Evolutionary conservation across 176 grass and related monocot genomes (phyloP), one percentile per base, ranked within the genome.

Genomic region (Tuctoria greenei): DNA sequence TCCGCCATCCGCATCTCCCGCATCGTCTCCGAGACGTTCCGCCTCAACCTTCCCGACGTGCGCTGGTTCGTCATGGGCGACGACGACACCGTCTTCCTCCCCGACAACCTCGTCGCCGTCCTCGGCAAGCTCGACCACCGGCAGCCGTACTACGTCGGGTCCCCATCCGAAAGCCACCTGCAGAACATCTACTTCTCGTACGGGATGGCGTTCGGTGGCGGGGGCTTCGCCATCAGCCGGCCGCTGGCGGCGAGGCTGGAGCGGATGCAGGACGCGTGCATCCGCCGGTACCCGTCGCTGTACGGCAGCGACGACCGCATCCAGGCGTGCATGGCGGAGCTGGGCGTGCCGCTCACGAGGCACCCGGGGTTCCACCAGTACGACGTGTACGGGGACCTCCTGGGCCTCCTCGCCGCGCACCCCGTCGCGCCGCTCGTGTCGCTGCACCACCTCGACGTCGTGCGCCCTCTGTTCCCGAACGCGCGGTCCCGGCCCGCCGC

Each of bases 51-150:
- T 10, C 77, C 87, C 12, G 76, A 76, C 17, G 89, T 88, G 44
- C 89, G 89, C 17, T 99, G 96, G 96, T 99, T 82, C 74, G 96
- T 99, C 13, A 95, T 99, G 96, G 96, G 96, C 45, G 96, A 99
- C 64, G 96, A 99, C 67, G 96, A 99, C 85, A 99, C 96, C 17
- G 80, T 92, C 66, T 99, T 99, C 85, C 46, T 99, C 68, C 82
- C 96, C 0, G 92, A 95, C 76, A 99, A 99, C 83, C 92, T 99
- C 57, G 69, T 92, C 42, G 50, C 66, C 59, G 78, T 91, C 15
- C 96, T 99, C 23, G 45, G 73, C 77, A 72, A 67, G 67, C 88
- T 95, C 74, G 96, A 99, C 51, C 89, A 99, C 82, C 79, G 82
- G 31, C 87, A 90, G 79, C 91, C 87, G 0, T 99, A 99, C 82